phyloP scores from a whole-genome alignment of 495 filamentous ascomycete species.

The Cudoniella acicularis region DNA sequence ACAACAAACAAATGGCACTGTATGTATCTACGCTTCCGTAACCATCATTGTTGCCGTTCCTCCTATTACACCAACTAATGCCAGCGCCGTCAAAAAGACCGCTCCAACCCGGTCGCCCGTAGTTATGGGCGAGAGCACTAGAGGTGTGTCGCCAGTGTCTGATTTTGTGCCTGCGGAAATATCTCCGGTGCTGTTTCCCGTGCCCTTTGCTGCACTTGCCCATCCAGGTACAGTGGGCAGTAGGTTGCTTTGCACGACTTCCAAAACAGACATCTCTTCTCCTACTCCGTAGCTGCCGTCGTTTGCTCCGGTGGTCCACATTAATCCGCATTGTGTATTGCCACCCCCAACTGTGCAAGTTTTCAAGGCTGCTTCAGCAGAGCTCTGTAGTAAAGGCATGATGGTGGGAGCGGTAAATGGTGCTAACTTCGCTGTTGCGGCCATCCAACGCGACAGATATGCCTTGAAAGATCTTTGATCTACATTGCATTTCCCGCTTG shows the following conservation, averaged over 20 bases:
- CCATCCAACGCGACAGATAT: constrained; percentile 83
- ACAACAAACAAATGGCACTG: background rate
- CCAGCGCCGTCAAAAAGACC: constrained; percentile 52
- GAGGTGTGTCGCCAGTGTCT: too few species aligned
- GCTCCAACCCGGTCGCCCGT: constrained; percentile 58
- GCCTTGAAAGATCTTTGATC: constrained; percentile 86
- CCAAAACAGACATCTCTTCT: constrained; percentile 66
- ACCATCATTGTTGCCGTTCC: constrained; percentile 14
- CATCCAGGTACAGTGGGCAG: constrained; percentile 29
- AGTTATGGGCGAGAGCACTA: too few species aligned
- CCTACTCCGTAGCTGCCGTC: constrained; percentile 59
- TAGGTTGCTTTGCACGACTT: constrained; percentile 59
- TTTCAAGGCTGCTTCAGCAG: constrained; percentile 61
- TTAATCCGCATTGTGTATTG: constrained; percentile 62
- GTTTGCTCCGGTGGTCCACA: constrained; percentile 57
- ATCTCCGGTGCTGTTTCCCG: constrained; percentile 73
- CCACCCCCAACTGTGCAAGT: constrained; percentile 61
- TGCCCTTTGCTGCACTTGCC: constrained; percentile 30
- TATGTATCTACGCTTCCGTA: background rate
- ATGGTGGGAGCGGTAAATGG: constrained; percentile 61
- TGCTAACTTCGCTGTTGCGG: constrained; percentile 61
- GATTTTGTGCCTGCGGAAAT: constrained; percentile 65
- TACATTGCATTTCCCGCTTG: constrained; percentile 56
- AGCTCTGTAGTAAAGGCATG: constrained; percentile 57
- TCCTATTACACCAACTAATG: constrained; percentile 33